These are phyloP conservation scores for Stromatinia cepivora DNA, from an alignment of 2,329 filamentous ascomycete genomes.

Conservation along the genomic window DNA sequence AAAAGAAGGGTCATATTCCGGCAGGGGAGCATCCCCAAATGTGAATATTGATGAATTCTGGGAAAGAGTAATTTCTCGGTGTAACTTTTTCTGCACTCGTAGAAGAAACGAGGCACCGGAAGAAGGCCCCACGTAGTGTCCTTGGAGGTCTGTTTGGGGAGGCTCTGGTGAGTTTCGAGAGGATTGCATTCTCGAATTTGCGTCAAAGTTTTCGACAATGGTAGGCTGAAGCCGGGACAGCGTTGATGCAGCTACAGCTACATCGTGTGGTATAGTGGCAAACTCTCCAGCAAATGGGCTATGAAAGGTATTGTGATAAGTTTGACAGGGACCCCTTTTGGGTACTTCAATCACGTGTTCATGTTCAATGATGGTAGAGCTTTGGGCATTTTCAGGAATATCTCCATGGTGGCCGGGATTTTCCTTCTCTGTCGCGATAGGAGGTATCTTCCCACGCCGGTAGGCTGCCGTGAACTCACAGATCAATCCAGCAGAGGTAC, in stretches of 20 bases:
- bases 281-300: background rate
- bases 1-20: slow-evolving; percentile 47
- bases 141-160: slow-evolving; percentile 48
- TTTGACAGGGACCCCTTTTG: background rate
- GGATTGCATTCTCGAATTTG: slow-evolving; percentile 27
- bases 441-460: slow-evolving; percentile 48
- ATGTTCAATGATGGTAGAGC: background rate
- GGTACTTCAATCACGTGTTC: slow-evolving; percentile 8
- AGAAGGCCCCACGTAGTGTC: slow-evolving; percentile 49
- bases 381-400: slow-evolving; percentile 9
- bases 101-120: slow-evolving; percentile 52
- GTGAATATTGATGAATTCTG: slow-evolving; percentile 44
- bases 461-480: slow-evolving; percentile 55
- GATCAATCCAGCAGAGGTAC: slow-evolving; percentile 28
- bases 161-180: slow-evolving; percentile 49
- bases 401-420: background rate
- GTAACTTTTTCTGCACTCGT: slow-evolving; percentile 51
- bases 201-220: background rate
- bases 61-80: slow-evolving; percentile 44
- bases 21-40: slow-evolving; percentile 44
- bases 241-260: slow-evolving; percentile 20
- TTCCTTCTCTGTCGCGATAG: slow-evolving; percentile 33
- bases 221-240: background rate
- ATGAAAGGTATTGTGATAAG: slow-evolving; percentile 9
- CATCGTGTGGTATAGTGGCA: slow-evolving; percentile 9